phyloP scores from a whole-genome alignment of 805 yeast genomes.

The Candida ascalaphidarum region DNA sequence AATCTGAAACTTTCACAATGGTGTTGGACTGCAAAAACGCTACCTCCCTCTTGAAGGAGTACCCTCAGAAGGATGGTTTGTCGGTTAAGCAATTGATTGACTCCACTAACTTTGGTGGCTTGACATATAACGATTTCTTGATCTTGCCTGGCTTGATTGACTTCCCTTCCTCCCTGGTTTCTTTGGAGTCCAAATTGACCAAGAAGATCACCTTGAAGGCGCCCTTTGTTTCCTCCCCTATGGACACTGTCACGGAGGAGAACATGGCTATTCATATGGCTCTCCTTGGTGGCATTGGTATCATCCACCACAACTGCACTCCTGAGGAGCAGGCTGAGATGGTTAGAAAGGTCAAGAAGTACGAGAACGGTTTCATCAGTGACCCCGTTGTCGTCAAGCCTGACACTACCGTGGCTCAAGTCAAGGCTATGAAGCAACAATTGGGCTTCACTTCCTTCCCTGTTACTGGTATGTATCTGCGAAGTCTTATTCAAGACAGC shows the following conservation, averaged over 20 bases:
- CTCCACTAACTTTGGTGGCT: conserved; percentile 85
- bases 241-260: conserved; percentile 98
- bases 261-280: conserved; percentile 99
- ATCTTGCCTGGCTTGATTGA: conserved; percentile 90
- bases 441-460: conserved; percentile 98
- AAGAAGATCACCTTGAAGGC: conserved; percentile 85
- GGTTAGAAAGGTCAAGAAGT: conserved; percentile 95
- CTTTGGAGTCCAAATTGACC: conserved; percentile 80
- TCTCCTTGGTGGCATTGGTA: conserved; percentile 96
- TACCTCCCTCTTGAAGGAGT: conserved; percentile 53
- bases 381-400: conserved; percentile 88
- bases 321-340: conserved; percentile 97
- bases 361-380: conserved; percentile 94
- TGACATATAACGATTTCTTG: conserved; percentile 94
- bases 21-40: conserved; percentile 49
- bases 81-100: conserved; percentile 81
- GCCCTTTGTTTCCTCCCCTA: conserved; percentile 96
- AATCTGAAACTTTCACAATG: conserved; percentile 11
- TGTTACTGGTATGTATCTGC: conserved; percentile 85
- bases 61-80: conserved; percentile 75
- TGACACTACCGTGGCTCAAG: conserved; percentile 67
- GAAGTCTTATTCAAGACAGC: neutral
- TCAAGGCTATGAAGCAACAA: conserved; percentile 56
- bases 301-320: conserved; percentile 94
- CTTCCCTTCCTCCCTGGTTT: conserved; percentile 74